phyloP scores from a whole-genome alignment of 2,329 filamentous ascomycete genomes.

The Didymella exigua region DNA sequence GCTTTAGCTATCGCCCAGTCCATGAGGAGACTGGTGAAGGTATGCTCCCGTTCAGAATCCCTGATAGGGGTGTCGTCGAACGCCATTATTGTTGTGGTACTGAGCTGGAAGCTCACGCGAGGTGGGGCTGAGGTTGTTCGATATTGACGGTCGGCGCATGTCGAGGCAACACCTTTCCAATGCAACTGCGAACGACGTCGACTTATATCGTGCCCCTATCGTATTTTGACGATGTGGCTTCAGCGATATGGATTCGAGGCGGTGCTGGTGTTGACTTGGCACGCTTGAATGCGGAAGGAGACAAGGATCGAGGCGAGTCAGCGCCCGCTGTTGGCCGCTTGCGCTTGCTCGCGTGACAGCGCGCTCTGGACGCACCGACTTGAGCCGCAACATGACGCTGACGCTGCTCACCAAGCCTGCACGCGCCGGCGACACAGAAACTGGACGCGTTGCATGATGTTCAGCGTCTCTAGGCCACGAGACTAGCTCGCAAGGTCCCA shows the following conservation, averaged over 20 bases:
- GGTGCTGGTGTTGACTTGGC: slow-evolving; percentile 18
- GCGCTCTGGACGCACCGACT: slow-evolving; percentile 22
- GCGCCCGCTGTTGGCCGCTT: slow-evolving; percentile 18
- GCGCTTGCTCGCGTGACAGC: slow-evolving; percentile 27
- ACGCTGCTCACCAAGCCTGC: not conserved
- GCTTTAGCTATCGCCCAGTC: not conserved
- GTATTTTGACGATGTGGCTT: slow-evolving; percentile 16
- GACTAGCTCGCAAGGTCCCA: slow-evolving; percentile 15
- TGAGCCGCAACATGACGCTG: slow-evolving; percentile 10
- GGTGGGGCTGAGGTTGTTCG: not conserved
- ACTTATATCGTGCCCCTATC: slow-evolving; percentile 10
- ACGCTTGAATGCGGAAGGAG: slow-evolving; percentile 21
- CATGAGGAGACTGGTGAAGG: not conserved
- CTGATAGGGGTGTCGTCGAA: not conserved
- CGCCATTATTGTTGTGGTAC: not conserved
- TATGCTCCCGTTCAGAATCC: not conserved
- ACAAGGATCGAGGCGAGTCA: slow-evolving; percentile 31
- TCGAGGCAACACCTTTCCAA: not conserved
- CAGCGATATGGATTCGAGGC: slow-evolving; percentile 12
- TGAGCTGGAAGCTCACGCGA: not conserved
- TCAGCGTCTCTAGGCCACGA: slow-evolving; percentile 25
- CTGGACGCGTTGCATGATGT: slow-evolving; percentile 26
- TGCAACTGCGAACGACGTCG: not conserved
- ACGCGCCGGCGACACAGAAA: not conserved
- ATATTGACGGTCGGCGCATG: not conserved